These are phyloP conservation scores for Haplographium delicatum DNA, from an alignment of 495 filamentous ascomycete species.

Conservation along the genomic window DNA sequence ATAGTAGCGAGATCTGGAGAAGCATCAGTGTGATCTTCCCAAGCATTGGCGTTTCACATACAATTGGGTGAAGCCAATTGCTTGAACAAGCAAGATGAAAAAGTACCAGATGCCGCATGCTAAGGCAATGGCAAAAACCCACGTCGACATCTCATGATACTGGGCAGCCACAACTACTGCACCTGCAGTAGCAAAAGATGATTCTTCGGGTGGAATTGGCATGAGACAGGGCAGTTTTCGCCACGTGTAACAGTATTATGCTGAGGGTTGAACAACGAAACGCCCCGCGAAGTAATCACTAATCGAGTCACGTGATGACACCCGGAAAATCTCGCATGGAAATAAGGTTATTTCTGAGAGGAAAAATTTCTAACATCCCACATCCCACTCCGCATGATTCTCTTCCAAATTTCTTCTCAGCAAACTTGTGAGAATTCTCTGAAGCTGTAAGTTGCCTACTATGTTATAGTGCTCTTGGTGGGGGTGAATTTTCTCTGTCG, in stretches of 20 bases:
- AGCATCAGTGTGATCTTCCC: slow-evolving; percentile 15
- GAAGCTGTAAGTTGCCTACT: slow-evolving; percentile 25
- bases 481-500: background rate
- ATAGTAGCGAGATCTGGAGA: slow-evolving; percentile 43
- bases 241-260: background rate
- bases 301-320: background rate
- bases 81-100: slow-evolving; percentile 42
- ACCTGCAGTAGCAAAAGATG: slow-evolving; percentile 10
- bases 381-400: slow-evolving; percentile 1
- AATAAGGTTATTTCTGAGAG: no score
- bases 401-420: slow-evolving; percentile 4
- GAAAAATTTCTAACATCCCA: slow-evolving; percentile 10
- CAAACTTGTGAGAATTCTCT: slow-evolving; percentile 2
- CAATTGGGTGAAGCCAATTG: slow-evolving; percentile 47
- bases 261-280: background rate
- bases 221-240: slow-evolving; percentile 1
- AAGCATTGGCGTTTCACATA: slow-evolving; percentile 26
- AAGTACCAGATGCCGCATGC: slow-evolving; percentile 45
- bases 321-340: no score
- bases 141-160: slow-evolving; percentile 29
- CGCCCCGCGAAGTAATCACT: no score
- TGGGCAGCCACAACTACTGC: slow-evolving; percentile 1
- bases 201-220: background rate
- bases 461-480: slow-evolving; percentile 7
- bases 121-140: slow-evolving; percentile 36